A percentile compares a stretch with the other conserved stretches of the same genome.
Conservation (phyloP, 371 early-diverging fungal genomes). For the Mortierella sp. region DNA sequence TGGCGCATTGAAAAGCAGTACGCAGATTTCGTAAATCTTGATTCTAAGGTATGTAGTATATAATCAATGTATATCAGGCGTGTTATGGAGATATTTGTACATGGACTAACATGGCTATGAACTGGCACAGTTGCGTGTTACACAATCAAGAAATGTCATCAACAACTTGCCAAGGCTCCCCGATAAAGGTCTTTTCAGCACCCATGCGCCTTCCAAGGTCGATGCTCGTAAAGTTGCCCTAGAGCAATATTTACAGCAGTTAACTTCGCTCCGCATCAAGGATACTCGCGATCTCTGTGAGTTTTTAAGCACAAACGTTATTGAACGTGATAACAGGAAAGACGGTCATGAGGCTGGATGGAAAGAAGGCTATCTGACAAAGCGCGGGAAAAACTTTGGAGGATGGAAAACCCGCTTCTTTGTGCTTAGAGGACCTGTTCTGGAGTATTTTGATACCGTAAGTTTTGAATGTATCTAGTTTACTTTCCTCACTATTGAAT, state of each 20-base stretch:
- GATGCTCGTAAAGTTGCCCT: constrained; percentile 81
- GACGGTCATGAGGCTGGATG: constrained; percentile 50
- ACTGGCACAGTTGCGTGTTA: constrained; percentile 72
- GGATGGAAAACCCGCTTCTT: constrained; percentile 90
- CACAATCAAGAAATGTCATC: constrained; percentile 61
- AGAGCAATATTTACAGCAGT: constrained; percentile 82
- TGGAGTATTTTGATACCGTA: constrained; percentile 85
- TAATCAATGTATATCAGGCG: too few relatives aligned
- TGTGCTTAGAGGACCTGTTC: constrained; percentile 66
- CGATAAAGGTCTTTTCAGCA: constrained; percentile 81
- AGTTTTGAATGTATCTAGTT: constrained; percentile 13
- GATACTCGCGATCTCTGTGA: constrained; percentile 78
- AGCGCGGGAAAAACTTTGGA: constrained; percentile 89
- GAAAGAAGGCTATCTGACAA: constrained; percentile 87
- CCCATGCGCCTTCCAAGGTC: constrained; percentile 78
- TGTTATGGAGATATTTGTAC: neutral
- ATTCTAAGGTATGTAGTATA: constrained; percentile 79
- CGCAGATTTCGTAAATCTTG: constrained; percentile 81
- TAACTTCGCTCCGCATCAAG: constrained; percentile 69
- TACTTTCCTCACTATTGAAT: neutral
- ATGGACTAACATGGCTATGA: too few relatives aligned
- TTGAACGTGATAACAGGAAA: constrained; percentile 59
- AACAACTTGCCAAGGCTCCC: constrained; percentile 78
- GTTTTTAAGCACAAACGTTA: constrained; percentile 81
- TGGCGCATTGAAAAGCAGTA: constrained; percentile 91